These are phyloP conservation scores for Penicillium sp. DNA, from an alignment of 2,329 filamentous ascomycete genomes.

Conservation along the genomic window DNA sequence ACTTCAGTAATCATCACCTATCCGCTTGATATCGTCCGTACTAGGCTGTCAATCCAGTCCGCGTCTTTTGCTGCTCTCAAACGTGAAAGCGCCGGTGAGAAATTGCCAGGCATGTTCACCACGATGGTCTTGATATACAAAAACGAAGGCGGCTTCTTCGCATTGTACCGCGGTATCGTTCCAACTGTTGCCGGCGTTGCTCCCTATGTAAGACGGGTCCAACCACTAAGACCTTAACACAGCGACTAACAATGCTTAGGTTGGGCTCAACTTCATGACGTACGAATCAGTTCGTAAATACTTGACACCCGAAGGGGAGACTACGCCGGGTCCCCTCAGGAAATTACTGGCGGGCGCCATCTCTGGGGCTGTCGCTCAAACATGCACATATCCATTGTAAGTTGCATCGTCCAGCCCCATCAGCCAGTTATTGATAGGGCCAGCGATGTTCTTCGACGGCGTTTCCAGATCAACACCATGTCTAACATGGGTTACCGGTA, in stretches of 20 bases:
- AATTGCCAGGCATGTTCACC: constrained; percentile 89
- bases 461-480: constrained; percentile 99
- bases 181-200: constrained; percentile 95
- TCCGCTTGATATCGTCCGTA: constrained; percentile 95
- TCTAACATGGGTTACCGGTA: constrained; percentile 97
- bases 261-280: constrained; percentile 97
- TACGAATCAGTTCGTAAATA: constrained; percentile 87
- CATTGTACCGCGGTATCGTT: constrained; percentile 92
- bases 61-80: constrained; percentile 88
- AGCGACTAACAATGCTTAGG: constrained; percentile 54
- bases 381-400: constrained; percentile 97
- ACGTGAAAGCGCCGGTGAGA: constrained; percentile 58
- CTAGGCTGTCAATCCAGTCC: constrained; percentile 91
- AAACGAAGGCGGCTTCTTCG: constrained; percentile 81
- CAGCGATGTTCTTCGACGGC: constrained; percentile 86
- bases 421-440: constrained; percentile 13
- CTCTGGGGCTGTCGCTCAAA: constrained; percentile 95
- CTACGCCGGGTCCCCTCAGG: constrained; percentile 76
- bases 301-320: constrained; percentile 84
- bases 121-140: constrained; percentile 85
- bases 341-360: constrained; percentile 90
- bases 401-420: constrained; percentile 36
- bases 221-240: background rate
- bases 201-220: constrained; percentile 69
- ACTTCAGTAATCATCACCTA: constrained; percentile 96